Evolutionary conservation across 2,329 filamentous ascomycete genomes (phyloP).

Genomic region (Aspergillus sp.): DNA sequence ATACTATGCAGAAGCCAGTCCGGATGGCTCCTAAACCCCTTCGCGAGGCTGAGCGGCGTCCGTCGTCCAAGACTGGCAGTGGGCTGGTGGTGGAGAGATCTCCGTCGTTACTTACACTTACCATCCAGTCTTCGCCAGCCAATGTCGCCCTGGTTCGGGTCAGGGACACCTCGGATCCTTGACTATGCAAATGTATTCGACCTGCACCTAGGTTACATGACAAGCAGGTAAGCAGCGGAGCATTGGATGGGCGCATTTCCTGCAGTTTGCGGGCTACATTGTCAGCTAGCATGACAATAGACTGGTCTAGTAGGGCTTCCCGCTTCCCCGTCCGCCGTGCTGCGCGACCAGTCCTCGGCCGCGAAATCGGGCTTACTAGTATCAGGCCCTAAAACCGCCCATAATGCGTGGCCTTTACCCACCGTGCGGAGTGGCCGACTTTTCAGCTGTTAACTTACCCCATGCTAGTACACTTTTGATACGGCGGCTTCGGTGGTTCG

Average conservation of each 20-base stretch:
- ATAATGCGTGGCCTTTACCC: background rate
- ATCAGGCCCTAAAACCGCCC: background rate
- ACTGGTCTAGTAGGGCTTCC: background rate
- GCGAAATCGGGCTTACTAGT: background rate
- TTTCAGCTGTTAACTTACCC: background rate
- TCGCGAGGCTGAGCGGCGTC: slow-evolving; percentile 8
- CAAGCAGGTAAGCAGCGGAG: background rate
- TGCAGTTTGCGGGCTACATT: background rate
- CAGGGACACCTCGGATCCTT: slow-evolving; percentile 18
- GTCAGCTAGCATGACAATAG: background rate
- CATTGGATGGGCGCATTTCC: background rate
- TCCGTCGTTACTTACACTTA: slow-evolving; percentile 12
- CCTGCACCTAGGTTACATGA: background rate
- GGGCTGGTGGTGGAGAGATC: slow-evolving; percentile 16
- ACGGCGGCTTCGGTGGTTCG: background rate
- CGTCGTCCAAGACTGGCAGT: slow-evolving; percentile 10
- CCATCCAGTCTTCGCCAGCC: slow-evolving; percentile 15
- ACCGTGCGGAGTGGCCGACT: background rate
- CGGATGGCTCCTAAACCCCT: background rate
- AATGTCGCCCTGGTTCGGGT: slow-evolving; percentile 13
- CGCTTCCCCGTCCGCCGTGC: background rate
- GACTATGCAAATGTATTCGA: slow-evolving; percentile 7
- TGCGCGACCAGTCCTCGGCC: background rate
- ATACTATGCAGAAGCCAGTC: too few relatives aligned
- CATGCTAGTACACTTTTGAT: too few relatives aligned